Conservation (phyloP, 257 asterid species). For the Catharanthus roseus region DNA sequence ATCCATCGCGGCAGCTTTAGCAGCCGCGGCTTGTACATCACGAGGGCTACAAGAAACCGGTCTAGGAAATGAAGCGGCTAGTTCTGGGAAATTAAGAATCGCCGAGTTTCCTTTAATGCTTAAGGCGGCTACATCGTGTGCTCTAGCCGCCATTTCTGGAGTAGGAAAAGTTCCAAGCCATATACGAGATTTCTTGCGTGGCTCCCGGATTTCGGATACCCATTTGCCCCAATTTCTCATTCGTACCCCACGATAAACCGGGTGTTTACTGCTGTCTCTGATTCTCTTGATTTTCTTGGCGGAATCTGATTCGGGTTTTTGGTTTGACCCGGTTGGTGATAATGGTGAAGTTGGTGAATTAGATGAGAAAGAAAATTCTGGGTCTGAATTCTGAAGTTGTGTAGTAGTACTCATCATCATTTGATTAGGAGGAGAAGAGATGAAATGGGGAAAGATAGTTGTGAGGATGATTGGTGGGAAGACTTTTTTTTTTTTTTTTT, state of each 20-base stretch:
- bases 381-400: constrained; percentile 7
- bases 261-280: constrained; percentile 51
- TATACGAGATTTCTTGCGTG: constrained; percentile 75
- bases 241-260: constrained; percentile 68
- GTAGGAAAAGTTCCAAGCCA: constrained; percentile 82
- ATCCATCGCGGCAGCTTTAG: constrained; percentile 85
- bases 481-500: too few relatives aligned
- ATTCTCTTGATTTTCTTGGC: constrained; percentile 38
- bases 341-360: background rate
- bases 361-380: background rate
- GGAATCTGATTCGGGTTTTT: constrained; percentile 7
- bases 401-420: too few relatives aligned
- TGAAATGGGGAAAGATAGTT: too few relatives aligned
- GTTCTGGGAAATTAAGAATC: constrained; percentile 63
- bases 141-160: constrained; percentile 93
- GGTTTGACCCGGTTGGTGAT: background rate
- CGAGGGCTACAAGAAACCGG: constrained; percentile 64
- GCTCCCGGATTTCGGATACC: constrained; percentile 88
- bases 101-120: constrained; percentile 74
- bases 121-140: constrained; percentile 82
- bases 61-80: constrained; percentile 48
- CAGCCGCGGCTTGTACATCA: constrained; percentile 77
- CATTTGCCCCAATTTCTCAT: constrained; percentile 94
- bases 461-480: too few relatives aligned
- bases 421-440: too few relatives aligned